Percentiles rank a stretch among this genome's conserved stretches.
Evolutionary conservation across 495 filamentous ascomycete species (phyloP).

Genomic region (Tetracladium marchalianum): DNA sequence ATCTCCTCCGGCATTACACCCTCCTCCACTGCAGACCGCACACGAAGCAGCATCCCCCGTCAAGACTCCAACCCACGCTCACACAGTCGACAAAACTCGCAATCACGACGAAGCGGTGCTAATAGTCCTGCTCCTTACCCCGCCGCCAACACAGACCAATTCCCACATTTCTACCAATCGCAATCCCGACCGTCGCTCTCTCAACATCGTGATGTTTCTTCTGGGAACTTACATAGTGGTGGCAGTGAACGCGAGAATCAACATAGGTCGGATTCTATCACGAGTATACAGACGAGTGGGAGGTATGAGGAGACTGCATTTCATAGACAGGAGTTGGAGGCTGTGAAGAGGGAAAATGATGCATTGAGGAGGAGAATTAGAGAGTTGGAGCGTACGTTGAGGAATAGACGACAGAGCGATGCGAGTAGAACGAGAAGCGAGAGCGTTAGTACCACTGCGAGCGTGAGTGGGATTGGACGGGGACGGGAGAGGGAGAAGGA

Average conservation of each 20-base stretch:
- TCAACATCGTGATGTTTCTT: conserved; percentile 13
- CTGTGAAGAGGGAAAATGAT: conserved; percentile 73
- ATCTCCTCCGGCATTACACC: conserved; percentile 37
- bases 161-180: conserved; percentile 15
- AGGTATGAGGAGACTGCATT: conserved; percentile 63
- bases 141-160: conserved; percentile 13
- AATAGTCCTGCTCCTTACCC: conserved; percentile 9
- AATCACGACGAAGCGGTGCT: conserved; percentile 13
- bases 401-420: conserved; percentile 35
- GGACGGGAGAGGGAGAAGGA: conserved; percentile 16
- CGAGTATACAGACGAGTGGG: conserved; percentile 35
- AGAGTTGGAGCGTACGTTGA: conserved; percentile 54
- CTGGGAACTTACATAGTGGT: conserved; percentile 4
- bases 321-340: conserved; percentile 62
- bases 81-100: conserved; percentile 24
- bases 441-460: conserved; percentile 29
- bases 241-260: not conserved
- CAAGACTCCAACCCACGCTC: conserved; percentile 18
- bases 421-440: conserved; percentile 26
- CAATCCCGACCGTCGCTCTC: conserved; percentile 9
- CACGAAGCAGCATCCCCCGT: conserved; percentile 8
- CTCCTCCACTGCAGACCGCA: conserved; percentile 17
- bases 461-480: conserved; percentile 19
- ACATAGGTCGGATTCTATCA: conserved; percentile 5
- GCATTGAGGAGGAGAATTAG: conserved; percentile 58